A percentile compares a stretch with the other conserved stretches of the same genome.
Conservation (phyloP, 257 asterid genomes). For the Jasminum sambac region DNA sequence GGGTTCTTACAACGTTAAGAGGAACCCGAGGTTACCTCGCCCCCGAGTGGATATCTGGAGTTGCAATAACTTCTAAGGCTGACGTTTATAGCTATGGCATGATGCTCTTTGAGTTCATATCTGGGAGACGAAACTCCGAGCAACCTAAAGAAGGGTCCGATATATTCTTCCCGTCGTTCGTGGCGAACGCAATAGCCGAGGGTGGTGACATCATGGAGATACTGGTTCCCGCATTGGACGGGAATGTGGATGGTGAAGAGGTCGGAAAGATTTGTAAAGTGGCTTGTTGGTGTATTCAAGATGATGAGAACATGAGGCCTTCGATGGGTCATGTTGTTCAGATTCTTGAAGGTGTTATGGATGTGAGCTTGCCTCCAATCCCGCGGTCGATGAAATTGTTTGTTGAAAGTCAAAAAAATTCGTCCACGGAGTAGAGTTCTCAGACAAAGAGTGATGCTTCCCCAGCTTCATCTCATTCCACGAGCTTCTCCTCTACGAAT, state of each 20-base stretch:
- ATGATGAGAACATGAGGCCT: slow-evolving; percentile 46
- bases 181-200: slow-evolving; percentile 29
- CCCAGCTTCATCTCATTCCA: slow-evolving; percentile 32
- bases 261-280: slow-evolving; percentile 37
- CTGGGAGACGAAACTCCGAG: slow-evolving; percentile 48
- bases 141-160: slow-evolving; percentile 28
- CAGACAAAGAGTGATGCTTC: slow-evolving; percentile 38
- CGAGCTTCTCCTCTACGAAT: slow-evolving; percentile 16
- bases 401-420: slow-evolving; percentile 31
- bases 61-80: slow-evolving; percentile 47
- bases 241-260: slow-evolving; percentile 38
- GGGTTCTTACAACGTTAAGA: slow-evolving; percentile 48
- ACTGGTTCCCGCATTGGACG: slow-evolving; percentile 35
- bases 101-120: slow-evolving; percentile 53
- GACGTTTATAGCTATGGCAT: slow-evolving; percentile 56
- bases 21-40: slow-evolving; percentile 61
- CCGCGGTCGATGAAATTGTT: slow-evolving; percentile 37
- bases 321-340: slow-evolving; percentile 48
- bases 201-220: slow-evolving; percentile 41
- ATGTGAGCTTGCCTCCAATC: slow-evolving; percentile 45
- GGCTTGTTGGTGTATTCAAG: slow-evolving; percentile 59
- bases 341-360: slow-evolving; percentile 52
- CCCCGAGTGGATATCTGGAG: slow-evolving; percentile 52
- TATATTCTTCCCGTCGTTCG: slow-evolving; percentile 43
- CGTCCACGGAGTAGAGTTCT: slow-evolving; percentile 41